Percentiles rank a stretch among this genome's conserved stretches.
phyloP scores from a whole-genome alignment of 2,329 filamentous ascomycete species.

The Fusarium sublunatum region DNA sequence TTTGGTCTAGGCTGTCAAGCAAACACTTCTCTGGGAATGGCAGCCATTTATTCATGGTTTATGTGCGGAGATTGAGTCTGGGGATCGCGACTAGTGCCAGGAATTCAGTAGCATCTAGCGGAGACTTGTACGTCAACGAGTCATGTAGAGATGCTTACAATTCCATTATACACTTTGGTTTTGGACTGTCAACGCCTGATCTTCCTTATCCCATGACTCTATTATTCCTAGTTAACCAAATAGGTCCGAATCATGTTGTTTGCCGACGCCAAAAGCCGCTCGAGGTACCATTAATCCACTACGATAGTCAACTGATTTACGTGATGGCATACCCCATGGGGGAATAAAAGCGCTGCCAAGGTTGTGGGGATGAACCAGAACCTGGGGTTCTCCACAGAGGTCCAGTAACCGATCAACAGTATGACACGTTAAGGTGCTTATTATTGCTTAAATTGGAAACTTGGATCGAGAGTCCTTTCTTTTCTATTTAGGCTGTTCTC shows the following conservation, averaged over 20 bases:
- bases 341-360: constrained; percentile 10
- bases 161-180: neutral
- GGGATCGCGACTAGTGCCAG: neutral
- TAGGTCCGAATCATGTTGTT: constrained; percentile 7
- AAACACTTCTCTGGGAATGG: neutral
- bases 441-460: too few species aligned
- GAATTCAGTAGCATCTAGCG: constrained; percentile 4
- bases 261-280: constrained; percentile 25
- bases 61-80: neutral
- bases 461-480: too few species aligned
- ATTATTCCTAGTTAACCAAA: constrained; percentile 9
- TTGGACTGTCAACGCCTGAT: neutral
- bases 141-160: constrained; percentile 6
- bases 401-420: too few species aligned
- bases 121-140: constrained; percentile 5
- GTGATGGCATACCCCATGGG: constrained; percentile 20
- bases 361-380: constrained; percentile 7
- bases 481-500: too few species aligned
- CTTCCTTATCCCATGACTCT: neutral
- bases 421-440: too few species aligned
- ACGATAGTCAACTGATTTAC: constrained; percentile 1
- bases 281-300: too few species aligned
- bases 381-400: too few species aligned
- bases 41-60: constrained; percentile 6
- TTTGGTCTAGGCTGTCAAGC: neutral